Evolutionary conservation across 805 yeast genomes (phyloP).

Genomic region (Yueomyces sinensis): DNA sequence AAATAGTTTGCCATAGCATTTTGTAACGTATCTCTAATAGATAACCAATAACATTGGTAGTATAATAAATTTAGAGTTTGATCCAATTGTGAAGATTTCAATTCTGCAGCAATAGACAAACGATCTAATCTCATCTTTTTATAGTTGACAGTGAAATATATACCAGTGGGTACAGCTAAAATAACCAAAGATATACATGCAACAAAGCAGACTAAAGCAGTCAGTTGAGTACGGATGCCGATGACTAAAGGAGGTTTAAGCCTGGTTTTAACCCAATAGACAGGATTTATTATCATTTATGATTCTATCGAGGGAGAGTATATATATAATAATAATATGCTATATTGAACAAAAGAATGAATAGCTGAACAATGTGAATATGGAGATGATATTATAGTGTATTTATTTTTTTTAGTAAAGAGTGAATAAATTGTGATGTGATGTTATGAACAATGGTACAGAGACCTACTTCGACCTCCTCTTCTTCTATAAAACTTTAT

Average conservation of each 20-base stretch:
- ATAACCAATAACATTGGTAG: constrained; percentile 56
- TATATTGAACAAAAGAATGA: too few species aligned
- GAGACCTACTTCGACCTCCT: too few species aligned
- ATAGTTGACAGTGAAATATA: constrained; percentile 55
- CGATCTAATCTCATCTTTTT: constrained; percentile 54
- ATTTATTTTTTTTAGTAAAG: too few species aligned
- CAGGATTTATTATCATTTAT: too few species aligned
- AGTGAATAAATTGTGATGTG: too few species aligned
- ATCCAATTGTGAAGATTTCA: constrained; percentile 66
- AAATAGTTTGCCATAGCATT: constrained; percentile 45
- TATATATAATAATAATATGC: too few species aligned
- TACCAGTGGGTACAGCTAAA: constrained; percentile 62
- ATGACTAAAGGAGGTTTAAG: constrained; percentile 31
- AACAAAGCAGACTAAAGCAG: constrained; percentile 54
- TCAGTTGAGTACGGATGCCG: constrained; percentile 66
- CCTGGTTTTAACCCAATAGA: too few species aligned
- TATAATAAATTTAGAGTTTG: constrained; percentile 52
- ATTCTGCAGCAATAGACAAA: constrained; percentile 62
- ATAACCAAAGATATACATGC: constrained; percentile 59
- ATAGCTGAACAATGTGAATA: too few species aligned
- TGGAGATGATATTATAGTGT: too few species aligned
- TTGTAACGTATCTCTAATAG: constrained; percentile 48
- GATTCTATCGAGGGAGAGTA: too few species aligned
- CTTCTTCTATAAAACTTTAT: too few species aligned
- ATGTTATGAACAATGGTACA: too few species aligned